Evolutionary conservation across 805 yeast species (phyloP).

Genomic region (Peterozyma xylosa): DNA sequence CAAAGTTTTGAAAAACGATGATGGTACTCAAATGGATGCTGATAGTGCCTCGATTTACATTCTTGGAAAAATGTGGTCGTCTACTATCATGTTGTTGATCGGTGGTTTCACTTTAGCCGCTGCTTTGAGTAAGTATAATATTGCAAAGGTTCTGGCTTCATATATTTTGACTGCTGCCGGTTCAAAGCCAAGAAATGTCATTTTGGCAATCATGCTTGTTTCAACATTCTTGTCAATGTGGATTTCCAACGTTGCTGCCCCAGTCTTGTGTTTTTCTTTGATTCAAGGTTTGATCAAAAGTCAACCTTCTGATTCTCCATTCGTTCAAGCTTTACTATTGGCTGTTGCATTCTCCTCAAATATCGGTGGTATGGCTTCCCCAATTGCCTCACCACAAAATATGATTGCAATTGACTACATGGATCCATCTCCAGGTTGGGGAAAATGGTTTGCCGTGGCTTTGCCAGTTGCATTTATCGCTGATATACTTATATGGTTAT

Average conservation of each 20-base stretch:
- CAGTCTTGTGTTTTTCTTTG: conserved; percentile 44
- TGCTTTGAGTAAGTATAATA: conserved; percentile 44
- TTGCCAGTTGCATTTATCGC: conserved; percentile 37
- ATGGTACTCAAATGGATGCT: conserved; percentile 36
- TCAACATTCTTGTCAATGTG: conserved; percentile 49
- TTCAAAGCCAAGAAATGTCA: conserved; percentile 38
- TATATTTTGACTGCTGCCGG: conserved; percentile 43
- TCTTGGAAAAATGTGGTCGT: conserved; percentile 44
- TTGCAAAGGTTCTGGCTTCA: conserved; percentile 42
- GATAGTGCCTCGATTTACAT: conserved; percentile 35
- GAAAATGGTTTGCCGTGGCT: conserved; percentile 47
- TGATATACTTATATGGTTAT: conserved; percentile 33
- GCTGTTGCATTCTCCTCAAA: conserved; percentile 43
- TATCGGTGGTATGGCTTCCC: conserved; percentile 48
- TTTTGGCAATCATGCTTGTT: conserved; percentile 42
- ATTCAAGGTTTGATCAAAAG: conserved; percentile 39
- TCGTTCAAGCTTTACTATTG: conserved; percentile 20
- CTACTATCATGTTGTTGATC: conserved; percentile 40
- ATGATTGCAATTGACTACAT: conserved; percentile 46
- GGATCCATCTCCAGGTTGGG: conserved; percentile 48
- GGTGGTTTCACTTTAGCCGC: conserved; percentile 53
- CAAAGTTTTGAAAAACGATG: conserved; percentile 40
- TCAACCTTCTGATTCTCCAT: conserved; percentile 25
- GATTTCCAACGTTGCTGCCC: conserved; percentile 52
- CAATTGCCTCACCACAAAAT: conserved; percentile 49